Percentiles rank a stretch among this genome's conserved stretches.
Conservation (phyloP, 2,329 filamentous ascomycete genomes). For the Aspergillus sp. region DNA sequence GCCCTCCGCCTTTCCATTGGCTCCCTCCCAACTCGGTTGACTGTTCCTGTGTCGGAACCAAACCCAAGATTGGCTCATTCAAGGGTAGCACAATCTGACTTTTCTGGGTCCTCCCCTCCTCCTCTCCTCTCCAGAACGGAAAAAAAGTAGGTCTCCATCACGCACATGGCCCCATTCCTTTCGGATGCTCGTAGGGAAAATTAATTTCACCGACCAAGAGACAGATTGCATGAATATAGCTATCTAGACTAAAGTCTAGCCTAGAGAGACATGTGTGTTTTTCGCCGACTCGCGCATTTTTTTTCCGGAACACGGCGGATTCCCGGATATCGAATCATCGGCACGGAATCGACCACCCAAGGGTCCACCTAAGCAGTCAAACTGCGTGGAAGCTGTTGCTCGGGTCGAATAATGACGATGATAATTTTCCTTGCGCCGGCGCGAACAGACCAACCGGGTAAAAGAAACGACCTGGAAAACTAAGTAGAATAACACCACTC, state of each 20-base stretch:
- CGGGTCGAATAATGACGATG: not conserved
- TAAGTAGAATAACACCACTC: not conserved
- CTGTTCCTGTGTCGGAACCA: conserved; percentile 6
- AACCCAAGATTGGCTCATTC: not conserved
- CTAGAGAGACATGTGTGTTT: not conserved
- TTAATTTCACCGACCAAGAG: not conserved
- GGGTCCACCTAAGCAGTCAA: not conserved
- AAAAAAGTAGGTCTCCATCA: not conserved
- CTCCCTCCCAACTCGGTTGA: not conserved
- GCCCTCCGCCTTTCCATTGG: not conserved
- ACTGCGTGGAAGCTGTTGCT: not conserved
- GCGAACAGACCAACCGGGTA: conserved; percentile 5
- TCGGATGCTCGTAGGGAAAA: not conserved
- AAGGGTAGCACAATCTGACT: conserved; percentile 4
- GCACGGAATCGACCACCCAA: not conserved
- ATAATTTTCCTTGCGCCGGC: not conserved
- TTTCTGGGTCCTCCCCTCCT: not conserved
- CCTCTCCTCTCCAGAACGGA: not conserved
- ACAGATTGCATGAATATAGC: not conserved
- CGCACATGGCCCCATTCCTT: conserved; percentile 2
- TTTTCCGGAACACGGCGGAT: not conserved
- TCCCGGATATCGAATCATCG: not conserved
- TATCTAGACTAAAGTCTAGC: too few species aligned
- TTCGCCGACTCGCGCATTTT: not conserved
- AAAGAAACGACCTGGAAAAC: not conserved